Percentiles rank a stretch among this genome's conserved stretches.
phyloP scores from a whole-genome alignment of 192 early-diverging fungal species.

The Borealophlyctis nickersoniae region DNA sequence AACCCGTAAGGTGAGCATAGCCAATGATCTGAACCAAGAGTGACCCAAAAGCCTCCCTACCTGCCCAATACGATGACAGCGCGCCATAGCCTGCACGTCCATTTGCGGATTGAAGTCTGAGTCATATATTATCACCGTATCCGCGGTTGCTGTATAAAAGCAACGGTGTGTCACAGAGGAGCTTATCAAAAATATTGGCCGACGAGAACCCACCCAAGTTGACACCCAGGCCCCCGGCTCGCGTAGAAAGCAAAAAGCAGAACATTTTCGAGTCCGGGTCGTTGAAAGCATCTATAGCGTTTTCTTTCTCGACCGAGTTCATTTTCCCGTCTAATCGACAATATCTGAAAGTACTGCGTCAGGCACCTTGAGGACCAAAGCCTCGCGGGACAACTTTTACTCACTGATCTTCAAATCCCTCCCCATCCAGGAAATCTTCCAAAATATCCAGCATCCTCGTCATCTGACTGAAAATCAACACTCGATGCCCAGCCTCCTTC shows the following conservation, averaged over 20 bases:
- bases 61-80: conserved; percentile 76
- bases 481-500: conserved; percentile 55
- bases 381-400: too few species aligned
- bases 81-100: conserved; percentile 70
- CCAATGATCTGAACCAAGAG: too few species aligned
- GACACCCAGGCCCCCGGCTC: conserved; percentile 75
- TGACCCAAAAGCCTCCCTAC: too few species aligned
- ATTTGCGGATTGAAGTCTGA: conserved; percentile 70
- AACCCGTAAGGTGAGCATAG: too few species aligned
- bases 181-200: too few species aligned
- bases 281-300: conserved; percentile 65
- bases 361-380: conserved; percentile 50
- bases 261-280: conserved; percentile 55
- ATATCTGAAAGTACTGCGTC: too few species aligned
- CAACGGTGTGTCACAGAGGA: too few species aligned
- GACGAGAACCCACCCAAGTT: conserved; percentile 67
- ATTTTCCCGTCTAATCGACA: conserved; percentile 65
- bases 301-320: conserved; percentile 43
- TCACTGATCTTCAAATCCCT: too few species aligned
- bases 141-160: too few species aligned
- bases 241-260: conserved; percentile 66
- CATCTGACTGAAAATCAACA: conserved; percentile 86
- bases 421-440: conserved; percentile 62
- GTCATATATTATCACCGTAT: conserved; percentile 74
- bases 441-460: conserved; percentile 76